Conservation (phyloP, 768 basidiomycete species). For the Lactifluus piperatus region DNA sequence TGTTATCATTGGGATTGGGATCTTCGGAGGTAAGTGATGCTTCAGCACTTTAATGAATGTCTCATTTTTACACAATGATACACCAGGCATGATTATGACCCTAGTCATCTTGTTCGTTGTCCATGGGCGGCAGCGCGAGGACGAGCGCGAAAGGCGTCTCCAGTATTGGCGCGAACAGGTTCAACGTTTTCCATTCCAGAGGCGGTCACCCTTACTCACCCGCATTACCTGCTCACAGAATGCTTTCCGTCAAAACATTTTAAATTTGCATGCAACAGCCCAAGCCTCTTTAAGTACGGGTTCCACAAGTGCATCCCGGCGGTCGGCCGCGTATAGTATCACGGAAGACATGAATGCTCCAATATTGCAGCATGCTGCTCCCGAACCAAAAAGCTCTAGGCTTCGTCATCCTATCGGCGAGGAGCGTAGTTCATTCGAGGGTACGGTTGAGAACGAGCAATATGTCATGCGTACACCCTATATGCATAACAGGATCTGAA, state of each 20-base stretch:
- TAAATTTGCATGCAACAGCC: slow-evolving; percentile 71
- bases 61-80: neutral
- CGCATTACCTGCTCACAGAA: slow-evolving; percentile 34
- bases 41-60: too few species aligned
- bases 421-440: slow-evolving; percentile 33
- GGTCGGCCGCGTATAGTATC: slow-evolving; percentile 37
- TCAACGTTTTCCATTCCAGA: neutral
- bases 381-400: slow-evolving; percentile 36
- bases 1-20: slow-evolving; percentile 57
- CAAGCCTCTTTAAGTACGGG: slow-evolving; percentile 52
- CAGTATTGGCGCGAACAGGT: slow-evolving; percentile 91
- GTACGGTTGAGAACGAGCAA: slow-evolving; percentile 39
- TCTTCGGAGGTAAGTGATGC: slow-evolving; percentile 48
- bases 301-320: slow-evolving; percentile 35
- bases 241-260: slow-evolving; percentile 70
- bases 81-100: slow-evolving; percentile 64
- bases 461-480: slow-evolving; percentile 29
- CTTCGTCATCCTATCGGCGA: slow-evolving; percentile 47
- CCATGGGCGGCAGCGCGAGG: slow-evolving; percentile 62
- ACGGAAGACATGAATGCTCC: slow-evolving; percentile 50
- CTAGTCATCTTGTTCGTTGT: slow-evolving; percentile 59
- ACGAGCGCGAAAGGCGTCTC: slow-evolving; percentile 72
- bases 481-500: slow-evolving; percentile 13
- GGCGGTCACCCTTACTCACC: neutral
- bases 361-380: slow-evolving; percentile 36